phyloP scores from a whole-genome alignment of 495 filamentous ascomycete genomes.

The Aspergillus hancockii region DNA sequence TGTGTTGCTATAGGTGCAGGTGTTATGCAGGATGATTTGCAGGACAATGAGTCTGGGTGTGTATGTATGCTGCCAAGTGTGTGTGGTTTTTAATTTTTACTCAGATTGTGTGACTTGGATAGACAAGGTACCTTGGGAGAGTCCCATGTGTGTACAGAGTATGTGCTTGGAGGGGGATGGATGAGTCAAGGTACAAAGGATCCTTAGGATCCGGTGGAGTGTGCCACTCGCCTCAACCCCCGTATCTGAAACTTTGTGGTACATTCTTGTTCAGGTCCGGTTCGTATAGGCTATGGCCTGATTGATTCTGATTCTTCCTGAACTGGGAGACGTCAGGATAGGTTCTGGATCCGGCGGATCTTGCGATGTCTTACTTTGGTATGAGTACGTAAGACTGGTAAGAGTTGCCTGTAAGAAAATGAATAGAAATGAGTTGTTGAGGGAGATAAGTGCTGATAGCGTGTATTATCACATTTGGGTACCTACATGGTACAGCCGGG shows the following conservation, averaged over 20 bases:
- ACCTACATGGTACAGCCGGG: neutral
- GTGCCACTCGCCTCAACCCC: neutral
- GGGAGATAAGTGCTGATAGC: too few species aligned
- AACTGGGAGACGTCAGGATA: neutral
- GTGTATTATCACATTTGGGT: neutral
- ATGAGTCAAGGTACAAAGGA: neutral
- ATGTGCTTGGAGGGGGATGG: neutral
- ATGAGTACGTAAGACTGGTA: neutral
- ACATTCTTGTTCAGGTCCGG: neutral
- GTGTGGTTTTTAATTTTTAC: too few species aligned
- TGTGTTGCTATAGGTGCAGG: neutral
- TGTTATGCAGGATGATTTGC: slow-evolving; percentile 10
- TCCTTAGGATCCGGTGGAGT: neutral
- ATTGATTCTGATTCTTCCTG: neutral
- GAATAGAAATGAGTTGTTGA: too few species aligned
- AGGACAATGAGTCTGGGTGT: neutral
- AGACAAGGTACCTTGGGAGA: too few species aligned
- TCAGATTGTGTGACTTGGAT: neutral
- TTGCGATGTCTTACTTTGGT: neutral
- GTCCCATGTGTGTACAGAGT: neutral
- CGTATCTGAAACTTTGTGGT: slow-evolving; percentile 1
- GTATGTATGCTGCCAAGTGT: neutral
- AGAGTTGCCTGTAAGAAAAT: too few species aligned
- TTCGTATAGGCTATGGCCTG: neutral
- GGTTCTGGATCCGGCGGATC: neutral